Evolutionary conservation across 495 filamentous ascomycete species (phyloP).

Genomic region (Pyrenopolyporus hunteri): DNA sequence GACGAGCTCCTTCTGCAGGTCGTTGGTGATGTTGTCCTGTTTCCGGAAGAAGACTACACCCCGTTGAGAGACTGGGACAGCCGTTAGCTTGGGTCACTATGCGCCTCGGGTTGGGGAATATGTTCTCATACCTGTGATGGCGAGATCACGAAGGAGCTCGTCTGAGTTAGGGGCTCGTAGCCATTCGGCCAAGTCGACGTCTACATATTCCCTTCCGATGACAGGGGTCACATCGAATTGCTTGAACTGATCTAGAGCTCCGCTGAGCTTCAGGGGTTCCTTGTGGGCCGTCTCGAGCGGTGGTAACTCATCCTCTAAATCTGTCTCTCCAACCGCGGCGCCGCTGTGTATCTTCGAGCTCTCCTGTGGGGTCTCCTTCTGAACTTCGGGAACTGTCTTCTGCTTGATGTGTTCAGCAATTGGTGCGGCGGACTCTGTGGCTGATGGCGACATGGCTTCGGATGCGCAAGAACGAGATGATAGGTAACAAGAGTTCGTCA

Average conservation of each 20-base stretch:
- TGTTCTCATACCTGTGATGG: constrained; percentile 62
- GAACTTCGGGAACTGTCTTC: constrained; percentile 16
- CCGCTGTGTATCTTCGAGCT: constrained; percentile 3
- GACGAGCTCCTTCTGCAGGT: constrained; percentile 71
- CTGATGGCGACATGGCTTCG: constrained; percentile 38
- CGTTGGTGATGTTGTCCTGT: constrained; percentile 68
- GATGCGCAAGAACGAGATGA: background rate
- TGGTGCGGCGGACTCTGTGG: constrained; percentile 34
- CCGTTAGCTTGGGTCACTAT: constrained; percentile 60
- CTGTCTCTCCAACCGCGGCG: constrained; percentile 22
- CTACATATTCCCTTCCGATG: constrained; percentile 69
- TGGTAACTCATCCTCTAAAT: constrained; percentile 24
- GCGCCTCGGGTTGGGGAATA: background rate
- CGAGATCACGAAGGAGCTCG: constrained; percentile 68
- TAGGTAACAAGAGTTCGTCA: background rate
- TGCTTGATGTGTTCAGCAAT: constrained; percentile 38
- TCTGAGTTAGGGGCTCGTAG: constrained; percentile 68
- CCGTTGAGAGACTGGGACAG: constrained; percentile 76
- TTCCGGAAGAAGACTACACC: constrained; percentile 84
- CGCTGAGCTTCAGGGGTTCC: constrained; percentile 56
- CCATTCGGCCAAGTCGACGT: constrained; percentile 64
- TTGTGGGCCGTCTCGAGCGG: constrained; percentile 35
- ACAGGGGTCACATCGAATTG: constrained; percentile 69
- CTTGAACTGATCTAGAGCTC: constrained; percentile 61
- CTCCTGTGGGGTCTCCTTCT: constrained; percentile 13